These are phyloP conservation scores for Rubus idaeus DNA, from an alignment of 306 rosid genomes.

Conservation along the genomic window DNA sequence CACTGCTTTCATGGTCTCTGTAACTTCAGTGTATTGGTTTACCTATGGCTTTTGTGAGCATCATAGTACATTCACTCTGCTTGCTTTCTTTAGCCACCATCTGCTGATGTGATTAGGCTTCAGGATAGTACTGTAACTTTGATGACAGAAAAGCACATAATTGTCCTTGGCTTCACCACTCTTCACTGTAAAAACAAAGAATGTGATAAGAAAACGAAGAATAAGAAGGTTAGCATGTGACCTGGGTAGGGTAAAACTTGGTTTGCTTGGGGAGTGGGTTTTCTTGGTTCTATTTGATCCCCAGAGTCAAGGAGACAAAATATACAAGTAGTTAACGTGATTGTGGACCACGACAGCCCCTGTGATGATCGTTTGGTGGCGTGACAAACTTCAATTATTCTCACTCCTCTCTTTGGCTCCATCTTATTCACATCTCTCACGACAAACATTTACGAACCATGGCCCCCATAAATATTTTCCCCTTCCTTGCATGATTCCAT, in stretches of 20 bases:
- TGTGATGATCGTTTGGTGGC: constrained; percentile 19
- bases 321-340: not conserved
- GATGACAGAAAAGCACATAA: not conserved
- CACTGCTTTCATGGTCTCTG: not conserved
- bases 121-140: not conserved
- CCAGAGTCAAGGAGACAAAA: not conserved
- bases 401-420: not conserved
- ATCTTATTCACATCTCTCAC: constrained; percentile 29
- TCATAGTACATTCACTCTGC: not conserved
- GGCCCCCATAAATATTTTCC: constrained; percentile 6
- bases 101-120: not conserved
- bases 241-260: not conserved
- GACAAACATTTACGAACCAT: constrained; percentile 21
- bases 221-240: not conserved
- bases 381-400: constrained; percentile 34
- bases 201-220: not conserved
- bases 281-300: not conserved
- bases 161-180: not conserved
- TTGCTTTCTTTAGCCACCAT: not conserved
- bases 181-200: too few relatives aligned
- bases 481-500: not conserved
- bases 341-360: constrained; percentile 11
- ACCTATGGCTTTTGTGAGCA: not conserved
- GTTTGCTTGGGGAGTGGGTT: not conserved
- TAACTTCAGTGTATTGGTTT: too few relatives aligned